A percentile compares a stretch with the other conserved stretches of the same genome.
Conservation (phyloP, 495 filamentous ascomycete species). For the Amphirosellinia nigrospora region DNA sequence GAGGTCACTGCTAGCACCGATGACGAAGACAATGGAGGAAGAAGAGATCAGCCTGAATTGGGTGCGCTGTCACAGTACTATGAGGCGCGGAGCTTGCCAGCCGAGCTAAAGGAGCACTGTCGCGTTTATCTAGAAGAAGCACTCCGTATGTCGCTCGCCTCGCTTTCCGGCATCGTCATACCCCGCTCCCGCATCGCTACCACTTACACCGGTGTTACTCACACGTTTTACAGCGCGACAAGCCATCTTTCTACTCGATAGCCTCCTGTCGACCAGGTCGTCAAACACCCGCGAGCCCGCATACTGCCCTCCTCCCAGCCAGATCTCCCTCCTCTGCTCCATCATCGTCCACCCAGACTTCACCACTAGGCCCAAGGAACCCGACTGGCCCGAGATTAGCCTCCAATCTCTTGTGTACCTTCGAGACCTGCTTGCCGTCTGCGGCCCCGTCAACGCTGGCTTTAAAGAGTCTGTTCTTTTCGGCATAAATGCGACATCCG, state of each 20-base stretch:
- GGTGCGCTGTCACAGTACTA: conserved; percentile 49
- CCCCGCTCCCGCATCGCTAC: not conserved
- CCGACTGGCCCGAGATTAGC: conserved; percentile 43
- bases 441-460: conserved; percentile 51
- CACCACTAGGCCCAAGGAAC: conserved; percentile 54
- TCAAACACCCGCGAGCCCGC: conserved; percentile 45
- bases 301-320: conserved; percentile 56
- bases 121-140: conserved; percentile 79
- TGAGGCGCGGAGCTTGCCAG: conserved; percentile 60
- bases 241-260: conserved; percentile 71
- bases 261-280: conserved; percentile 59
- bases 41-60: not conserved
- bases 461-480: conserved; percentile 44
- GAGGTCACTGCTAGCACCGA: not conserved
- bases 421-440: conserved; percentile 44
- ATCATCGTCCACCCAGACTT: conserved; percentile 73
- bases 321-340: conserved; percentile 71
- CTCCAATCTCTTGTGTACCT: conserved; percentile 49
- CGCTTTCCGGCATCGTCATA: not conserved
- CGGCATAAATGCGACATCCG: conserved; percentile 27
- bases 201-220: not conserved
- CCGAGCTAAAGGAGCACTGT: conserved; percentile 67
- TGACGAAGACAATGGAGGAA: not conserved
- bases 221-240: conserved; percentile 59
- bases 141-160: conserved; percentile 58